Conservation (phyloP, 495 filamentous ascomycete species). For the Penicillium herquei region DNA sequence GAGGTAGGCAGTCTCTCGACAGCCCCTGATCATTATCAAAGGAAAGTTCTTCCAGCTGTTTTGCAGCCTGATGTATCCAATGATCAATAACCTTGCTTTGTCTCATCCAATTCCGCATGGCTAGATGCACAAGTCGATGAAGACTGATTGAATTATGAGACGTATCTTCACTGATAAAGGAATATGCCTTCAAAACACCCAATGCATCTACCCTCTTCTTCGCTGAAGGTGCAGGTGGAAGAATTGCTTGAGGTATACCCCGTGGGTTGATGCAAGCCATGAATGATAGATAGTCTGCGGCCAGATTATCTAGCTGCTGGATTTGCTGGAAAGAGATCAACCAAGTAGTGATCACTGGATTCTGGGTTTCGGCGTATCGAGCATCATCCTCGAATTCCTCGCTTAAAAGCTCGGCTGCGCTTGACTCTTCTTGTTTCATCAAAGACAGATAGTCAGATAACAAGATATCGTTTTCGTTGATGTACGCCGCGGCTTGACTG, state of each 20-base stretch:
- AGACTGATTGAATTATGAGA: too few relatives aligned
- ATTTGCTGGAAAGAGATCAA: constrained; percentile 50
- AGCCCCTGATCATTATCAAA: neutral
- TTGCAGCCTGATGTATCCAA: neutral
- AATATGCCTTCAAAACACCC: constrained; percentile 11
- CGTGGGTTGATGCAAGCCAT: constrained; percentile 43
- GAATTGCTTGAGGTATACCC: constrained; percentile 38
- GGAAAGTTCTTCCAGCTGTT: neutral
- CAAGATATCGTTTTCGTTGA: constrained; percentile 36
- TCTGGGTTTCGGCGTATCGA: constrained; percentile 31
- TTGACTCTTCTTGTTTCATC: constrained; percentile 27
- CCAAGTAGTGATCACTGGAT: constrained; percentile 46
- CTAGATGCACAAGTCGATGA: constrained; percentile 38
- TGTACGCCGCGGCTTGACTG: constrained; percentile 47
- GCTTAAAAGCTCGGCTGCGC: constrained; percentile 32
- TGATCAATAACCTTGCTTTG: neutral
- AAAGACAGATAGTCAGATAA: constrained; percentile 30
- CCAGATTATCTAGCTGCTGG: constrained; percentile 17
- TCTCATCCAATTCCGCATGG: constrained; percentile 28
- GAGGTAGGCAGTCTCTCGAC: neutral
- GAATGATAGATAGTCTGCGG: constrained; percentile 41
- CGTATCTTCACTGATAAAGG: too few relatives aligned
- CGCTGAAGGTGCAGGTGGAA: constrained; percentile 8
- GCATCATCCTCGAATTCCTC: constrained; percentile 37
- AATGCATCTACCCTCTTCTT: constrained; percentile 26